phyloP scores from a whole-genome alignment of 2,329 filamentous ascomycete genomes.

The Xylariaceae sp. region DNA sequence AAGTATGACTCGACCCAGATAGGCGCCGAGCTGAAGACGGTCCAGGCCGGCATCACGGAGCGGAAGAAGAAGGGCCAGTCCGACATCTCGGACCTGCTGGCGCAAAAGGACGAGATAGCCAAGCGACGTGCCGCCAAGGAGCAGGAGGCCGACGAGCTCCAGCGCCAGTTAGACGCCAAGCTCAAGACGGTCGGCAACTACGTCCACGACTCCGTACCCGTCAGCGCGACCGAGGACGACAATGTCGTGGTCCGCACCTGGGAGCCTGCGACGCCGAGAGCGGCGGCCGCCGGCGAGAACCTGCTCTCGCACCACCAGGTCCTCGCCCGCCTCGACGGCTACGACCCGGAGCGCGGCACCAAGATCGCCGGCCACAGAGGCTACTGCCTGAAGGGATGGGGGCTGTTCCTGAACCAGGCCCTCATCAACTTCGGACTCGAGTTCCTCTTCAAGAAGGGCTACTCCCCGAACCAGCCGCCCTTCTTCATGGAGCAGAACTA shows the following conservation, averaged over 20 bases:
- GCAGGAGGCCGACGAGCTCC: conserved; percentile 57
- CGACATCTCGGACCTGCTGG: conserved; percentile 71
- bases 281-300: conserved; percentile 73
- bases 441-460: conserved; percentile 76
- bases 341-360: conserved; percentile 81
- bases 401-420: conserved; percentile 86
- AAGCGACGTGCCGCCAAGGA: conserved; percentile 72
- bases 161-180: conserved; percentile 59
- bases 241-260: conserved; percentile 73
- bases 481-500: conserved; percentile 93
- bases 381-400: conserved; percentile 77
- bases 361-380: conserved; percentile 94
- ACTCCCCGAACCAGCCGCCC: conserved; percentile 77
- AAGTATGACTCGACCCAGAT: conserved; percentile 75
- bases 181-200: conserved; percentile 83
- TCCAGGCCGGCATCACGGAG: conserved; percentile 18
- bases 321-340: conserved; percentile 78
- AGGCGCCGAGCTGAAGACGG: conserved; percentile 80
- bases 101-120: conserved; percentile 14
- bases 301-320: conserved; percentile 93
- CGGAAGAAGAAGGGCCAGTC: conserved; percentile 63
- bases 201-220: conserved; percentile 66
- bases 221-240: conserved; percentile 55
- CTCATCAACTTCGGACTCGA: conserved; percentile 92
- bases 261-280: conserved; percentile 68